Conservation (phyloP, 176 grass and related monocot genomes). For the Pharus latifolius region DNA sequence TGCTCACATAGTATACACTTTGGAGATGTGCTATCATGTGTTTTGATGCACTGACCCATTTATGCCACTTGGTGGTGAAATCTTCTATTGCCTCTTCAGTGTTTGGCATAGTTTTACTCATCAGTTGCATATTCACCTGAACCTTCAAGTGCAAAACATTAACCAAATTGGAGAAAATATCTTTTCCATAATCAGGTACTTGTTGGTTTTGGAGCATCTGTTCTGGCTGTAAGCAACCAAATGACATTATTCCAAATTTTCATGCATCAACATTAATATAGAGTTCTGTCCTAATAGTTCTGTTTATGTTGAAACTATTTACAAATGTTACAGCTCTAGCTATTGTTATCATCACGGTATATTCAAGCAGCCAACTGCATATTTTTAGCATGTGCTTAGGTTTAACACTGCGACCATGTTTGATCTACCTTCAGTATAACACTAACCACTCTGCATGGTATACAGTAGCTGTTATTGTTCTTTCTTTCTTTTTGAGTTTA, state of each 20-base stretch:
- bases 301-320: not conserved
- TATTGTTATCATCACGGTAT: not conserved
- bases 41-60: not conserved
- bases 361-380: not conserved
- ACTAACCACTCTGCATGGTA: not conserved
- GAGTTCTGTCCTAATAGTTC: not conserved
- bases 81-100: slow-evolving; percentile 1
- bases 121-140: not conserved
- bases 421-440: not conserved
- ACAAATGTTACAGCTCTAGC: not conserved
- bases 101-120: not conserved
- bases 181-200: slow-evolving; percentile 18
- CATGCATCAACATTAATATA: not conserved
- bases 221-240: not conserved
- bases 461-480: not conserved
- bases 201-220: not conserved
- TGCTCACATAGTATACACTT: not conserved
- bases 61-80: slow-evolving; percentile 6
- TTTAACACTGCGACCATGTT: not conserved
- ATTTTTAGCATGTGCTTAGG: not conserved
- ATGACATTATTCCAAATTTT: not conserved
- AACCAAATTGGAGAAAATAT: not conserved
- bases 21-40: not conserved
- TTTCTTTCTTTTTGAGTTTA: not conserved
- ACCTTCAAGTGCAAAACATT: not conserved